Evolutionary conservation across 2,329 filamentous ascomycete species (phyloP).

Genomic region (Pseudopithomyces maydicus): DNA sequence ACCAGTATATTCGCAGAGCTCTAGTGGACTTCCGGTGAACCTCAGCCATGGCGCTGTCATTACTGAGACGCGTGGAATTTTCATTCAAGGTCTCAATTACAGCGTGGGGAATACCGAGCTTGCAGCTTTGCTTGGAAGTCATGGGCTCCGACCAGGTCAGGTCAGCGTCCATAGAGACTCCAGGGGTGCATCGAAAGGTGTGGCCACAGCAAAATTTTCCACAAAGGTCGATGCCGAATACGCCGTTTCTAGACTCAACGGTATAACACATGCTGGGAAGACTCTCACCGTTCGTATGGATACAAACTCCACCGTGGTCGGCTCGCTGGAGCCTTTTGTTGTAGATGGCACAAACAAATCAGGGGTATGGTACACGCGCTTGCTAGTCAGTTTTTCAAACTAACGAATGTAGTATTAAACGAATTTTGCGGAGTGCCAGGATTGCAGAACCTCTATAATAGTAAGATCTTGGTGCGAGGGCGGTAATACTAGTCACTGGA

Average conservation of each 20-base stretch:
- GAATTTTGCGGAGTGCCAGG: not conserved
- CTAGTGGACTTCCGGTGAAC: slow-evolving; percentile 43
- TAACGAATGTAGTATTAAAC: slow-evolving; percentile 22
- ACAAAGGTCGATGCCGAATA: slow-evolving; percentile 36
- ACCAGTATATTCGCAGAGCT: slow-evolving; percentile 37
- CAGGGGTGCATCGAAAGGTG: slow-evolving; percentile 34
- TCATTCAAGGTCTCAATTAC: slow-evolving; percentile 40
- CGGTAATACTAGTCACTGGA: too few relatives aligned
- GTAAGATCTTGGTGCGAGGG: not conserved
- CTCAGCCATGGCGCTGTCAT: slow-evolving; percentile 40
- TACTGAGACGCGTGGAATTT: slow-evolving; percentile 45
- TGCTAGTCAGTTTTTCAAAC: not conserved
- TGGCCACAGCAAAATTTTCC: slow-evolving; percentile 39
- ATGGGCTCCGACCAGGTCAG: slow-evolving; percentile 28
- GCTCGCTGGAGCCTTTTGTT: slow-evolving; percentile 34
- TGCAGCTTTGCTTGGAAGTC: slow-evolving; percentile 27
- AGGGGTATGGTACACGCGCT: slow-evolving; percentile 18
- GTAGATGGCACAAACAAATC: slow-evolving; percentile 34
- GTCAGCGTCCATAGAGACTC: slow-evolving; percentile 31
- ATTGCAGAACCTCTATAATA: not conserved
- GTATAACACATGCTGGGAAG: slow-evolving; percentile 35
- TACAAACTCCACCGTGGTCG: slow-evolving; percentile 40
- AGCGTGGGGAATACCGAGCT: slow-evolving; percentile 32
- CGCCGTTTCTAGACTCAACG: slow-evolving; percentile 34
- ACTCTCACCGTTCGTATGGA: slow-evolving; percentile 41